phyloP scores from a whole-genome alignment of 78 protist genomes.

The Emiliania huxleyi region DNA sequence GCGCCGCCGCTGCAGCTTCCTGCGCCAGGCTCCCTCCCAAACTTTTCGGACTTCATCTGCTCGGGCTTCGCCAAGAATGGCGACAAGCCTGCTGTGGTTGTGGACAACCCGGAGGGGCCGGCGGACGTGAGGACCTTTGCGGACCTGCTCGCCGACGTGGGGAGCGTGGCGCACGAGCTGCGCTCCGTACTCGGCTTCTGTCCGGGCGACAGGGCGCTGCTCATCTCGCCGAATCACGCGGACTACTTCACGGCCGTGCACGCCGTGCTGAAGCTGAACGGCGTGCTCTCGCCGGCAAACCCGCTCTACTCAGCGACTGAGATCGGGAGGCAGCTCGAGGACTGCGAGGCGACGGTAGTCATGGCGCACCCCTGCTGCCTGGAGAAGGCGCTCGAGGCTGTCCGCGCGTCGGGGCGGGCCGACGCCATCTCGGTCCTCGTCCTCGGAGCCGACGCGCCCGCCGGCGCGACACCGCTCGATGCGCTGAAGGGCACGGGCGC shows the following conservation, averaged over 20 bases:
- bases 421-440: too few relatives aligned
- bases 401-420: too few relatives aligned
- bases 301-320: constrained; percentile 30
- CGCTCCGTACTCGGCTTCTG: neutral
- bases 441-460: too few relatives aligned
- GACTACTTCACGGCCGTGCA: neutral
- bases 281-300: constrained; percentile 30
- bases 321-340: constrained; percentile 10
- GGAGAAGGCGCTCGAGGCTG: too few relatives aligned
- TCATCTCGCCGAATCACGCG: constrained; percentile 15
- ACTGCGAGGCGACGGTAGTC: neutral
- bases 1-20: too few relatives aligned
- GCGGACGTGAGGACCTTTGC: neutral
- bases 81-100: too few relatives aligned
- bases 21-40: too few relatives aligned
- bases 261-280: neutral
- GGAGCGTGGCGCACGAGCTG: neutral
- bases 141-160: neutral
- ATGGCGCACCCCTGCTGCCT: neutral
- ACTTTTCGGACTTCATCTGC: too few relatives aligned
- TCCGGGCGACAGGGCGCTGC: neutral
- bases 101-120: too few relatives aligned
- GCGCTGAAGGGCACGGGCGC: too few relatives aligned
- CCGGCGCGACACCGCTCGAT: too few relatives aligned
- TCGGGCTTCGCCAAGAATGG: too few relatives aligned